Base-by-base conservation (phyloP, 345 rosid species). In the Clarkia xantiana region DNA sequence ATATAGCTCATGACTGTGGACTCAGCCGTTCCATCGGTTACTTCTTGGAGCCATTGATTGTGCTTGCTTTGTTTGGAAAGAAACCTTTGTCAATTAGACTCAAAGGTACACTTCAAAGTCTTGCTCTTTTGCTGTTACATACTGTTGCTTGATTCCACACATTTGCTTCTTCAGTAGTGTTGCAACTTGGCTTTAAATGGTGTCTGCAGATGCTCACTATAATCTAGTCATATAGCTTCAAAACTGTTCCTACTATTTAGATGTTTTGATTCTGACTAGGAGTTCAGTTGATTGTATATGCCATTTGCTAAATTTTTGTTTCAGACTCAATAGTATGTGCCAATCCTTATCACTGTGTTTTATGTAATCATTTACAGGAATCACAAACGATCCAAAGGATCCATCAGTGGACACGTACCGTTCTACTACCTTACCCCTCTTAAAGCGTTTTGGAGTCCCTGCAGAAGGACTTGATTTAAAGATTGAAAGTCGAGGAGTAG, bases 321-420 rank as follows among this genome's bases (percentile, higher is more conserved):
- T 29, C 17, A 18, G 49, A 9, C 14, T 10, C 5, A 9, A 9
- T 46, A 19, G 1, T 18, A 18, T 18, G 6, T 10, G 1, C 23
- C 19, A 14, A 17, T 23, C 17, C 19, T 34, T 2, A 11, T 9
- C 25, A 23, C 4, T 18, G 34, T 45, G 14, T 49, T 25, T n/a
- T 13, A 10, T 12, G 42, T 41, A 14, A 43, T 14, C 57, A 10
- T 14, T 53, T 42, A 55, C 68, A 91, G 96, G 96, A 60, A 73
- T 87, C 59, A 84, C 97, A 23, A 79, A 82, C 70, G 94, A 87
- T 73, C 39, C 86, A 12, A 80, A 58, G 65, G 97, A 93, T 53
- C 86, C 84, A 10, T 75, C 67, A 60, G 76, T 93, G 22, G 97
- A 87, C 68, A 84, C 95, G 46, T 72, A 78, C 59, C 78, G 76